Percentiles rank a stretch among this genome's conserved stretches.
These are phyloP conservation scores for Irpex sp. DNA, from an alignment of 1,284 basidiomycete species.

Conservation along the genomic window DNA sequence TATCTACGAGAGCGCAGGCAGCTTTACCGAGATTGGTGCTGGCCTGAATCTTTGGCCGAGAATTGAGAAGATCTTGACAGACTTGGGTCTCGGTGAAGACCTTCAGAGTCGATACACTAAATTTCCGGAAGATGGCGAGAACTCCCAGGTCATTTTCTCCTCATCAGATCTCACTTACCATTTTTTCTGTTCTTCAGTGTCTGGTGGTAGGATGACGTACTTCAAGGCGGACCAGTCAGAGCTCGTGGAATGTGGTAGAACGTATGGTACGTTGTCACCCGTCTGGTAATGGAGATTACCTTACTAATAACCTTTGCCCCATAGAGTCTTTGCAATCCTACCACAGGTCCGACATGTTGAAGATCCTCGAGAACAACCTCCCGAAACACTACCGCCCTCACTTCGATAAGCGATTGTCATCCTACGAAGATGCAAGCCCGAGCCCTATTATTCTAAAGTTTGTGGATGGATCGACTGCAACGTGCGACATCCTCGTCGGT, in stretches of 20 bases:
- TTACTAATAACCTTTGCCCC: background rate
- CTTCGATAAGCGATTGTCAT: conserved; percentile 33
- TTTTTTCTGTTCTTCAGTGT: too few relatives aligned
- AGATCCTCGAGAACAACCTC: conserved; percentile 32
- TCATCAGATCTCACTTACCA: too few relatives aligned
- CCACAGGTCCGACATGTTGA: conserved; percentile 41
- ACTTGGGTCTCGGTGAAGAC: conserved; percentile 26
- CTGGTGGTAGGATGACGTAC: too few relatives aligned
- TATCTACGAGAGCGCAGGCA: too few relatives aligned
- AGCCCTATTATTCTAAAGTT: conserved; percentile 33
- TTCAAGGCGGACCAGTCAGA: too few relatives aligned
- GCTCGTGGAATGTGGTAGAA: too few relatives aligned
- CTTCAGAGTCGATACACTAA: conserved; percentile 6
- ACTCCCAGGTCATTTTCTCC: too few relatives aligned
- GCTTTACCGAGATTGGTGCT: conserved; percentile 27
- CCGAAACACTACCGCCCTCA: conserved; percentile 26
- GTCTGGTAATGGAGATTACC: too few relatives aligned
- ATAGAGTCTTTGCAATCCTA: conserved; percentile 35
- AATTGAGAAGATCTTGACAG: conserved; percentile 25
- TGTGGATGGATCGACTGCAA: conserved; percentile 34
- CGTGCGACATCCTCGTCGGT: conserved; percentile 45
- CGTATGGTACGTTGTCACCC: too few relatives aligned
- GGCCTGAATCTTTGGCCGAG: conserved; percentile 32
- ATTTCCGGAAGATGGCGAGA: too few relatives aligned
- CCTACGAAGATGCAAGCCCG: conserved; percentile 23